Evolutionary conservation across 345 rosid species (phyloP).

Genomic region (Salix arbutifolia): DNA sequence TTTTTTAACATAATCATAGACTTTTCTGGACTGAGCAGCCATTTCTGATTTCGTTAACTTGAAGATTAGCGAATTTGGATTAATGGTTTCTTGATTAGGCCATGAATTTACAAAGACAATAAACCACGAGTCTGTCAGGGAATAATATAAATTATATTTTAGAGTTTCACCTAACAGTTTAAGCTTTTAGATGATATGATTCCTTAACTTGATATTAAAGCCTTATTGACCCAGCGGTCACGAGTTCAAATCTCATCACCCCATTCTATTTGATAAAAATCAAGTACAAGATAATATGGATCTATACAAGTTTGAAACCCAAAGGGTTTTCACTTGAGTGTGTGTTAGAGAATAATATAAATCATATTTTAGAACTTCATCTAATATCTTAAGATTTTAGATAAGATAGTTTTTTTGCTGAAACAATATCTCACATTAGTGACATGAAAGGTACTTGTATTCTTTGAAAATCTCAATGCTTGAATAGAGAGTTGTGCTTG

Average conservation of each 20-base stretch:
- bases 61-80: not conserved
- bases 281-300: accelerated
- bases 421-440: not conserved
- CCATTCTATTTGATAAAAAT: too few species aligned
- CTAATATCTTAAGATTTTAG: too few species aligned
- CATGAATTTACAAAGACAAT: not conserved
- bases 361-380: too few species aligned
- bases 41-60: not conserved
- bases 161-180: too few species aligned
- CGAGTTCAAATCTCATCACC: too few species aligned
- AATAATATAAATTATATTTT: too few species aligned
- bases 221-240: too few species aligned
- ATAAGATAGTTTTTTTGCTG: too few species aligned
- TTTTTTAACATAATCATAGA: not conserved
- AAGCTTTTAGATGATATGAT: too few species aligned
- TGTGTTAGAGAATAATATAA: not conserved
- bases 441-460: not conserved
- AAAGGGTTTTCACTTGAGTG: too few species aligned
- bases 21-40: not conserved
- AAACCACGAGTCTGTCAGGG: not conserved
- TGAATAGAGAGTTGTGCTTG: not conserved
- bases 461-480: not conserved
- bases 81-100: not conserved
- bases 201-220: too few species aligned
- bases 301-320: too few species aligned